Base-by-base conservation (phyloP, 2,329 filamentous ascomycete genomes). In the Pseudogymnoascus pannorum region DNA sequence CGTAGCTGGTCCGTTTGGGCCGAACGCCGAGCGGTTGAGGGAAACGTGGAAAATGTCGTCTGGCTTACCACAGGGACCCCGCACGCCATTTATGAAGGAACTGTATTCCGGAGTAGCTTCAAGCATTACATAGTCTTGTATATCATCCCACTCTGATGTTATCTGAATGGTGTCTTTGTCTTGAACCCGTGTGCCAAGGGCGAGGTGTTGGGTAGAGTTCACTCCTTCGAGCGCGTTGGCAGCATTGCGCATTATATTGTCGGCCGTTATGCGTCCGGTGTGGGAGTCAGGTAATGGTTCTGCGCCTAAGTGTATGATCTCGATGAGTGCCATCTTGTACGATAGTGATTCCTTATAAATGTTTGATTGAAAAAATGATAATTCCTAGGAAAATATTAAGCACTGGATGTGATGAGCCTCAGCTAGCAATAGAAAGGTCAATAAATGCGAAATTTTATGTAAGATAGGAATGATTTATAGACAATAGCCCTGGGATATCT, bases 1-100 rank as follows among this genome's bases (percentile, higher is more conserved):
- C 14, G 63, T 61, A 29, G 61, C 61, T 38, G 54, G 58, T 2
- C 64, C 63, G 44, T 61, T 40, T n/a, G 63, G 48, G 7, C 61
- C 61, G 26, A 65, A 63, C 33, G 61, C 64, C 20, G 63, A 58
- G 14, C 57, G 58, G 48, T 38, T 42, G 58, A 64, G 63, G 6
- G 6, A 2, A 29, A 61, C 62, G 62, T 64, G 61, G 59, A 61
- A 38, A 62, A 61, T 61, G 61, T 57, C 20, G 12, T 48, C 59
- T 54, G 61, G 61, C 59, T 61, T 59, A 18, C 61, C 61, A 62
- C 58, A 62, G 26, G 16, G 12, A 57, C 20, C 22, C 26, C 38
- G 16, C 38, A 42, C 38, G 20, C 38, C 20, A 20, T 42, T 20
- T 42, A 2, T 42, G 18, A 42, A 20, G 16, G 38, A 20, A 5